Evolutionary conservation across 1,139 yeast species (phyloP).

Genomic region (Candida frijolesensis): DNA sequence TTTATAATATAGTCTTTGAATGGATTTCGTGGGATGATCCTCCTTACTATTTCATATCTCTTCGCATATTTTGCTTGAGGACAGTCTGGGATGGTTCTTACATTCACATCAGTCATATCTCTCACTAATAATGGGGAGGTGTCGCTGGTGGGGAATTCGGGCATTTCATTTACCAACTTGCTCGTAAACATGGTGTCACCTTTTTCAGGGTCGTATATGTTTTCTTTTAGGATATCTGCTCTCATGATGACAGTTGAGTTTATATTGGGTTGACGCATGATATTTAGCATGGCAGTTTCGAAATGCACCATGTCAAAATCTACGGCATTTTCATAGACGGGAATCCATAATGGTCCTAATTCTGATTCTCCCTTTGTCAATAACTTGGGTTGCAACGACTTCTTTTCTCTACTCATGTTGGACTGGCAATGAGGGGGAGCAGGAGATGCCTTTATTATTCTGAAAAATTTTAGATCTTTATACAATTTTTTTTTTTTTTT

Average conservation of each 20-base stretch:
- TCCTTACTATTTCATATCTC: constrained; percentile 62
- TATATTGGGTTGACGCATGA: constrained; percentile 84
- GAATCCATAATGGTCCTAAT: constrained; percentile 70
- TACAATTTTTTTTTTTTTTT: constrained; percentile 1
- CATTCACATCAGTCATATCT: constrained; percentile 56
- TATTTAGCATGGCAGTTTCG: constrained; percentile 75
- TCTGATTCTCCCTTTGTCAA: constrained; percentile 29
- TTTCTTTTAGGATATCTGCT: constrained; percentile 77
- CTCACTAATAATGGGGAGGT: constrained; percentile 40
- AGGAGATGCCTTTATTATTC: background rate
- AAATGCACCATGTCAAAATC: constrained; percentile 57
- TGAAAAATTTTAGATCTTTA: background rate
- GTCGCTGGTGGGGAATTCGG: constrained; percentile 34
- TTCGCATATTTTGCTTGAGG: constrained; percentile 35
- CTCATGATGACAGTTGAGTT: constrained; percentile 89
- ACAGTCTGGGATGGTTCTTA: constrained; percentile 46
- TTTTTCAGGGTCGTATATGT: constrained; percentile 38
- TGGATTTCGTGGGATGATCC: constrained; percentile 89
- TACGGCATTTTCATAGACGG: constrained; percentile 49
- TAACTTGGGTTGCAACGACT: background rate
- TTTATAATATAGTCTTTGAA: constrained; percentile 79
- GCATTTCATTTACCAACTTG: constrained; percentile 34
- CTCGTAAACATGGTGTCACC: constrained; percentile 39
- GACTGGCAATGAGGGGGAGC: background rate
- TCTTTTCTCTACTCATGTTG: constrained; percentile 1